Evolutionary conservation across 495 filamentous ascomycete species (phyloP).

Genomic region (Neurospora sublineolata): DNA sequence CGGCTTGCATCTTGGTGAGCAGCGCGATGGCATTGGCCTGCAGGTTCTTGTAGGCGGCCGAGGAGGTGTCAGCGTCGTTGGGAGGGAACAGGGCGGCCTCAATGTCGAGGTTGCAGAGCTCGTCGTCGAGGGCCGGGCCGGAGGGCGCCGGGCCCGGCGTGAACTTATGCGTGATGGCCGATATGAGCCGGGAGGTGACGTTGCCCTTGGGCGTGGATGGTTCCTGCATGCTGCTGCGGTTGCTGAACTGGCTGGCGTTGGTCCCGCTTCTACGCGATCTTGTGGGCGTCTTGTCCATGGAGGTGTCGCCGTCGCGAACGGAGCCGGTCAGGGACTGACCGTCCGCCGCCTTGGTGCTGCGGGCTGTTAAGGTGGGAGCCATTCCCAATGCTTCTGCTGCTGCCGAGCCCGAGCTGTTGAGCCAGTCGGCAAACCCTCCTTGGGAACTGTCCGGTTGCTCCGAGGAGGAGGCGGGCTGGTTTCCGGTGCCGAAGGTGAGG

Average conservation of each 20-base stretch:
- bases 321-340: not conserved
- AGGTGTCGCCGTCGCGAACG: constrained; percentile 5
- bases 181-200: constrained; percentile 32
- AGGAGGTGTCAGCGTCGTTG: constrained; percentile 37
- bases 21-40: constrained; percentile 56
- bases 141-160: constrained; percentile 16
- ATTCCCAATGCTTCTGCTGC: constrained; percentile 2
- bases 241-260: not conserved
- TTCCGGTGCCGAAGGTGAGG: constrained; percentile 19
- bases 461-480: constrained; percentile 18
- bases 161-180: constrained; percentile 31
- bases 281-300: constrained; percentile 23
- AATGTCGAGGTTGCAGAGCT: constrained; percentile 55
- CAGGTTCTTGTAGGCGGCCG: constrained; percentile 58
- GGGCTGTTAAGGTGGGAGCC: not conserved
- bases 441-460: constrained; percentile 21
- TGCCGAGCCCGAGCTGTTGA: constrained; percentile 15
- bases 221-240: not conserved
- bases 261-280: constrained; percentile 10
- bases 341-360: not conserved
- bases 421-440: constrained; percentile 23
- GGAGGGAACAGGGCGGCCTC: constrained; percentile 45
- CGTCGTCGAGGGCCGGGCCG: constrained; percentile 34
- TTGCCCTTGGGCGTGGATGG: constrained; percentile 25
- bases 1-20: constrained; percentile 52